Evolutionary conservation across 768 basidiomycete species (phyloP).

Genomic region (Daedalea quercina): DNA sequence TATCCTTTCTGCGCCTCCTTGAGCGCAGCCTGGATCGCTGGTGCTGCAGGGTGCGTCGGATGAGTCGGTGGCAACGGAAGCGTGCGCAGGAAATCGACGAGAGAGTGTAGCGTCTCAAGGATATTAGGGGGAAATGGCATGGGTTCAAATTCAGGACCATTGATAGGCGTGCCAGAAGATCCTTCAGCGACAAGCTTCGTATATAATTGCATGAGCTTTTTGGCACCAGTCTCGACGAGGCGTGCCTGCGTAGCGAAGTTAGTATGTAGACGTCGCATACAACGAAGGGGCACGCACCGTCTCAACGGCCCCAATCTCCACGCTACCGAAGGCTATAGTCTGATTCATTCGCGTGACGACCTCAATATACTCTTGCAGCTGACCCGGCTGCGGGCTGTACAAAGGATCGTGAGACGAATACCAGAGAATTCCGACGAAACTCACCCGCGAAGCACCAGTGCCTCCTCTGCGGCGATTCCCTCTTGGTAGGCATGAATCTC

Average conservation of each 20-base stretch:
- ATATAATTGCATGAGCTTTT: slow-evolving; percentile 75
- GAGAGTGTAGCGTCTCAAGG: slow-evolving; percentile 47
- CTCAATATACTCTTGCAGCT: slow-evolving; percentile 60
- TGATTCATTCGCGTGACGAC: slow-evolving; percentile 74
- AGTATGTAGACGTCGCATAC: background rate
- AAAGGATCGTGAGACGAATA: background rate
- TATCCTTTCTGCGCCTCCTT: slow-evolving; percentile 78
- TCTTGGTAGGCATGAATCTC: slow-evolving; percentile 72
- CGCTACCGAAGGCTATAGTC: slow-evolving; percentile 67
- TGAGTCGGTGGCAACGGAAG: slow-evolving; percentile 75
- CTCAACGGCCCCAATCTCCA: slow-evolving; percentile 47
- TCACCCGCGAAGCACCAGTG: slow-evolving; percentile 72
- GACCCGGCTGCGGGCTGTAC: slow-evolving; percentile 60
- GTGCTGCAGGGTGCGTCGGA: slow-evolving; percentile 75
- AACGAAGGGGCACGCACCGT: slow-evolving; percentile 31
- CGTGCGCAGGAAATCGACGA: slow-evolving; percentile 63
- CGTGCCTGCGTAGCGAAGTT: slow-evolving; percentile 37
- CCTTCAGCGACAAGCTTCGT: slow-evolving; percentile 87
- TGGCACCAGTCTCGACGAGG: slow-evolving; percentile 75
- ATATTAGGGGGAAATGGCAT: slow-evolving; percentile 50
- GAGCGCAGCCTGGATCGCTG: slow-evolving; percentile 53
- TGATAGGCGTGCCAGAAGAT: slow-evolving; percentile 67
- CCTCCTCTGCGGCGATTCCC: slow-evolving; percentile 72
- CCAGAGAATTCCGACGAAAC: slow-evolving; percentile 13
- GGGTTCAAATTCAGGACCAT: slow-evolving; percentile 49